These are phyloP conservation scores for Xylariaceae sp. DNA, from an alignment of 2,329 filamentous ascomycete genomes.

Conservation along the genomic window DNA sequence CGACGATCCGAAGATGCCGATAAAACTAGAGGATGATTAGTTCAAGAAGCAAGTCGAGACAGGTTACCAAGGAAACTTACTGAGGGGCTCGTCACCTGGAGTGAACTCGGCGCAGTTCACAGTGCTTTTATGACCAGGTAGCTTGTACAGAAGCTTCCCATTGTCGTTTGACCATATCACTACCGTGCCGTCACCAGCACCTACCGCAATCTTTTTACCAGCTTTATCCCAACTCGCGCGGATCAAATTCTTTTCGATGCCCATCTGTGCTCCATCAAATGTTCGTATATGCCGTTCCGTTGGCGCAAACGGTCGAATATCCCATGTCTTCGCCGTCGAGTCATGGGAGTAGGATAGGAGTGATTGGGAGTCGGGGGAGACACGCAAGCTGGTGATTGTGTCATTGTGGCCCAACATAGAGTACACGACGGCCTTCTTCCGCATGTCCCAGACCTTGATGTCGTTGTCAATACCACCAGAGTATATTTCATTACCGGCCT, in stretches of 20 bases:
- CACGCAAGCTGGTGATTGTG: constrained; percentile 79
- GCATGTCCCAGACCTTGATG: constrained; percentile 93
- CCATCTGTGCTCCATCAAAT: constrained; percentile 84
- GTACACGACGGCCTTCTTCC: constrained; percentile 85
- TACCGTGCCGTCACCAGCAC: constrained; percentile 83
- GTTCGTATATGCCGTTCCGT: constrained; percentile 78
- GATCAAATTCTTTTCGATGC: constrained; percentile 86
- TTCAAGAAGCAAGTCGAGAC: neutral
- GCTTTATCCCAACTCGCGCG: constrained; percentile 83
- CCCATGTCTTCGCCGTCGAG: constrained; percentile 90
- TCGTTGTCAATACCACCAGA: constrained; percentile 94
- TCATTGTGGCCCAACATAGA: constrained; percentile 85
- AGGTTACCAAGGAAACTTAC: constrained; percentile 51
- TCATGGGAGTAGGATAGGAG: constrained; percentile 91
- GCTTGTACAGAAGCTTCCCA: constrained; percentile 89
- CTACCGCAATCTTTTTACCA: constrained; percentile 81
- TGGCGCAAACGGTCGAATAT: constrained; percentile 90
- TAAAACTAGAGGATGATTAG: constrained; percentile 53
- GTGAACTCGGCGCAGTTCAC: constrained; percentile 94
- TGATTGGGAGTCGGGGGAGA: constrained; percentile 90
- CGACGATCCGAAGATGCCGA: constrained; percentile 87
- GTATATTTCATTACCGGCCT: constrained; percentile 93
- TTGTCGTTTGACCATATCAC: constrained; percentile 84
- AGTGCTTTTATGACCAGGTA: constrained; percentile 90
- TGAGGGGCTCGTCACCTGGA: constrained; percentile 75